These are phyloP conservation scores for Harrya chromipes DNA, from an alignment of 768 basidiomycete genomes.

Conservation along the genomic window DNA sequence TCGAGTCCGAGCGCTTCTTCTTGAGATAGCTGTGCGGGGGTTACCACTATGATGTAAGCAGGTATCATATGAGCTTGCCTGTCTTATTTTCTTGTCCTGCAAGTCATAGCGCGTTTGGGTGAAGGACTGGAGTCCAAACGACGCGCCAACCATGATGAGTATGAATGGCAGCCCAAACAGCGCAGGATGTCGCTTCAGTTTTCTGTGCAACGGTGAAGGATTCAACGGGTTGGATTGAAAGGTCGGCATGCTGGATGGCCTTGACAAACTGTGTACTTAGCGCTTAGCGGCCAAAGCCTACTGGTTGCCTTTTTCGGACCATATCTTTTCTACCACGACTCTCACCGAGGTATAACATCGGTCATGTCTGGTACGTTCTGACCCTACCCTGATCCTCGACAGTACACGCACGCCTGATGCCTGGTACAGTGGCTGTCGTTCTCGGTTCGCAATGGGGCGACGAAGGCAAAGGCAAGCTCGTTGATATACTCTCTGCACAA, in stretches of 20 bases:
- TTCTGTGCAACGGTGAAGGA: conserved; percentile 27
- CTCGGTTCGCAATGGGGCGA: conserved; percentile 92
- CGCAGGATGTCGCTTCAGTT: conserved; percentile 57
- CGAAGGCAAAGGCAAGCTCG: conserved; percentile 94
- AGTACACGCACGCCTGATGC: conserved; percentile 10
- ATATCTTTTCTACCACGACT: conserved; percentile 13
- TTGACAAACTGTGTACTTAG: no score
- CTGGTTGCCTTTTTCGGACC: conserved; percentile 18
- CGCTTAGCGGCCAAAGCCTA: background rate
- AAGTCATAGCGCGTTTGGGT: conserved; percentile 91
- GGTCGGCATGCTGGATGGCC: conserved; percentile 35
- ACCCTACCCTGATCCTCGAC: background rate
- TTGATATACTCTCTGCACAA: conserved; percentile 90
- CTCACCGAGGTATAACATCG: conserved; percentile 9
- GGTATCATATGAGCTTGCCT: conserved; percentile 40
- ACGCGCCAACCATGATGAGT: conserved; percentile 79
- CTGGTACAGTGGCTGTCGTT: conserved; percentile 58
- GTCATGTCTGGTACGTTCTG: conserved; percentile 23
- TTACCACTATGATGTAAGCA: background rate
- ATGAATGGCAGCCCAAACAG: conserved; percentile 89
- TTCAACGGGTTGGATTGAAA: conserved; percentile 46
- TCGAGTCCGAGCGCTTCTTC: conserved; percentile 77
- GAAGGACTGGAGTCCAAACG: conserved; percentile 77
- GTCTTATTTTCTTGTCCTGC: conserved; percentile 74
- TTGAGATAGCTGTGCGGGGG: conserved; percentile 52